Evolutionary conservation across 176 grass and related monocot genomes (phyloP).

Genomic region (Zoysia japonica): DNA sequence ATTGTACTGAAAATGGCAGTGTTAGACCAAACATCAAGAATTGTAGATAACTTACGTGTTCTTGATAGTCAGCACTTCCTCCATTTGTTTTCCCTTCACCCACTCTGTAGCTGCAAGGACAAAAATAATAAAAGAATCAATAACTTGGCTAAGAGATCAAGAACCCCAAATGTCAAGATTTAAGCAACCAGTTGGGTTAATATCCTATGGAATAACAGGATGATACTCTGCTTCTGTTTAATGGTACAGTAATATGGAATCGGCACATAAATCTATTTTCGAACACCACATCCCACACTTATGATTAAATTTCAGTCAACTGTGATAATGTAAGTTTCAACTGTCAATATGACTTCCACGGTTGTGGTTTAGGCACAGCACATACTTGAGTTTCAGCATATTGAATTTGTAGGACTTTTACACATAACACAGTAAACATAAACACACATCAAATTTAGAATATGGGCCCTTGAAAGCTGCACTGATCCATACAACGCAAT

Average conservation of each 20-base stretch:
- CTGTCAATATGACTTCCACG: not conserved
- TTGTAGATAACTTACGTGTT: conserved; percentile 67
- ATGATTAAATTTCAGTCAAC: not conserved
- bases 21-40: not conserved
- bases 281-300: not conserved
- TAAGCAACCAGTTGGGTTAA: not conserved
- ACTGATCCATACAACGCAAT: not conserved
- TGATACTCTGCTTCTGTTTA: not conserved
- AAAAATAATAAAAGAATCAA: not conserved
- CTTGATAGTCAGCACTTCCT: conserved; percentile 91
- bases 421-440: not conserved
- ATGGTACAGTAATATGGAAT: not conserved
- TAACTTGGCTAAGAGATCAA: not conserved
- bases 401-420: not conserved
- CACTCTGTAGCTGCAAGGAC: conserved; percentile 86
- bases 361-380: not conserved
- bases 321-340: not conserved
- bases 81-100: conserved; percentile 94
- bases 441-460: conserved; percentile 6
- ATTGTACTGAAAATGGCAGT: not conserved
- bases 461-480: not conserved
- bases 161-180: not conserved
- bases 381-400: not conserved
- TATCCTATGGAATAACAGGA: not conserved
- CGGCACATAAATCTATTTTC: not conserved